Evolutionary conservation across 169 alveolate species (phyloP).

Genomic region (Eimeria maxima): DNA sequence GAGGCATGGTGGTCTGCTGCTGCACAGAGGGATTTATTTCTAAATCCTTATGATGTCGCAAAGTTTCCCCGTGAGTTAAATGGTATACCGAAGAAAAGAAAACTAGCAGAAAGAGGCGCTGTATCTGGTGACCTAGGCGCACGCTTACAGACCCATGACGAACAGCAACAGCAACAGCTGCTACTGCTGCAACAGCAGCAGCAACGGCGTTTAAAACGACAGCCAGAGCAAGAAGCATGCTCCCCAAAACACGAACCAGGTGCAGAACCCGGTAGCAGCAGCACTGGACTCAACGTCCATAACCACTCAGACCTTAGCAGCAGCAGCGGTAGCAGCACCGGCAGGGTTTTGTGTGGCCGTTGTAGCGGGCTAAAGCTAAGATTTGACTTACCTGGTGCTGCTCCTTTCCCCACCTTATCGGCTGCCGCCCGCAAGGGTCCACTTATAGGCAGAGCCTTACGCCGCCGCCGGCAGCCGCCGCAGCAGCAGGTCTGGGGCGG

Average conservation of each 20-base stretch:
- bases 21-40: constrained; percentile 29
- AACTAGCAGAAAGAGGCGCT: constrained; percentile 43
- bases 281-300: no score
- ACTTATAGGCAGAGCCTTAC: neutral
- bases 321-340: no score
- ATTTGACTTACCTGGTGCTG: neutral
- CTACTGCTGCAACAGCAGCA: constrained; percentile 46
- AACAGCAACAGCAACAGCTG: constrained; percentile 1
- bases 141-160: neutral
- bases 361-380: constrained; percentile 41
- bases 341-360: neutral
- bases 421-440: constrained; percentile 26
- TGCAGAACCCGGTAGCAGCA: neutral
- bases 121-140: constrained; percentile 37
- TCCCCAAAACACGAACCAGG: neutral
- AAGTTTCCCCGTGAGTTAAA: neutral
- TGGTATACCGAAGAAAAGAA: constrained; percentile 25
- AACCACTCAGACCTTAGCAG: no score
- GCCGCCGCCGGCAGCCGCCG: constrained; percentile 23
- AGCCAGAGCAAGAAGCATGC: neutral
- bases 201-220: neutral
- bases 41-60: constrained; percentile 10
- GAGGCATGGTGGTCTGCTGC: constrained; percentile 57
- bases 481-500: constrained; percentile 18
- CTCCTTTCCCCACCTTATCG: neutral